phyloP scores from a whole-genome alignment of 164 flowering plant species.

The Magnolia sinica region DNA sequence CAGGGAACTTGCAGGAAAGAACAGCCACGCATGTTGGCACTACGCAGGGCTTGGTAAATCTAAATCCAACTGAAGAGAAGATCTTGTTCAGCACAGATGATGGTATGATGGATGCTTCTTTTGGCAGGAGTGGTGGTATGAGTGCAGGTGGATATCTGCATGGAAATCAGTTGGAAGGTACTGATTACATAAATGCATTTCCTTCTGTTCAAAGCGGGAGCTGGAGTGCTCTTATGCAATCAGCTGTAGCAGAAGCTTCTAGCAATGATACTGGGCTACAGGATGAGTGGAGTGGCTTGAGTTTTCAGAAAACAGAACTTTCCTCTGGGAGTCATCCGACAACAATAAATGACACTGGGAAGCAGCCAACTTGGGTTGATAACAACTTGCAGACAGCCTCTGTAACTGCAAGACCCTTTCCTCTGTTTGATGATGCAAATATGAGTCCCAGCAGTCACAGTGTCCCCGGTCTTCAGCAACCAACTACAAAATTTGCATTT shows the following conservation, averaged over 20 bases:
- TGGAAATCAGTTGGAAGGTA: constrained; percentile 32
- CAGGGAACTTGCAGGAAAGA: constrained; percentile 28
- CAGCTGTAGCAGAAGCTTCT: constrained; percentile 87
- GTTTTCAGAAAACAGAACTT: constrained; percentile 52
- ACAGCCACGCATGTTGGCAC: constrained; percentile 29
- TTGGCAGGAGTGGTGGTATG: constrained; percentile 27
- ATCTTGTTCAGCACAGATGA: constrained; percentile 61
- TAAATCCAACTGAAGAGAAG: constrained; percentile 74
- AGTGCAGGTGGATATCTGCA: constrained; percentile 28
- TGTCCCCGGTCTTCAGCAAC: constrained; percentile 37
- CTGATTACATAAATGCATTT: constrained; percentile 36
- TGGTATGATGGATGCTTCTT: constrained; percentile 46
- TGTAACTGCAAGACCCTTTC: constrained; percentile 36
- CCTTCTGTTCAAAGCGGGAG: constrained; percentile 78
- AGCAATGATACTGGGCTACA: constrained; percentile 65
- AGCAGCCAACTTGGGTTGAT: constrained; percentile 44
- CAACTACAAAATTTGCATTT: constrained; percentile 11
- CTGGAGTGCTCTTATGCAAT: constrained; percentile 97
- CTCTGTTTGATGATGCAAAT: constrained; percentile 28
- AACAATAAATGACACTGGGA: constrained; percentile 35
- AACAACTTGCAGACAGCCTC: constrained; percentile 42
- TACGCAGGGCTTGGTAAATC: constrained; percentile 36
- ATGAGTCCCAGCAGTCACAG: constrained; percentile 22
- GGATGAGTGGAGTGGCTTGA: constrained; percentile 83
- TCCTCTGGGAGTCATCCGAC: constrained; percentile 46